Base-by-base conservation (phyloP, 2,329 filamentous ascomycete species). In the Aspergillus sp. region DNA sequence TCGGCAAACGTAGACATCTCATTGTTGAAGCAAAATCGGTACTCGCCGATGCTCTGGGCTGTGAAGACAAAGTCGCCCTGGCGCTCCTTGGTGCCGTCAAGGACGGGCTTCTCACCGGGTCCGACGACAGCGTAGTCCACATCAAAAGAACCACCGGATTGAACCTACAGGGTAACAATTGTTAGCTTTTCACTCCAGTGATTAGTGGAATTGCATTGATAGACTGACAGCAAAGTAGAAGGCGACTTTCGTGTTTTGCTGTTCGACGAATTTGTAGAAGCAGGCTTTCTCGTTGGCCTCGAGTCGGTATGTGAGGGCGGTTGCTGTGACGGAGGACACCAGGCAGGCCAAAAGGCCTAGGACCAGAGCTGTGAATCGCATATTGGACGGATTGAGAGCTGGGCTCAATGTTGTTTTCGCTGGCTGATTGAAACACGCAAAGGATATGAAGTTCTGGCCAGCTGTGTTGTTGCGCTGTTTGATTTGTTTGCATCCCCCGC, bases 41-140 rank as follows among this genome's bases (percentile, higher is more conserved):
- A 97, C 74, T 98, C 94, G 68, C 95, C 95, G 7, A 85, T 74
- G 56, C 92, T 87, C 72, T 92, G 92, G 50, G 93, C 95, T 0
- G 93, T 97, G 79, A 99, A 99, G 65, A 99, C 95, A 74, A 96
- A 98, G 80, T 99, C 95, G 57, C 94, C 95, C 81, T 98, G 94
- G 68, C 94, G 88, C 82, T 92, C 95, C 81, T 97, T 98, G 70
- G 89, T 84, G 64, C 93, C 95, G 63, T 93, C 88, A 72, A 98
- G 81, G 64, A 99, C 89, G 64, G 92, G 79, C 79, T 91, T 93
- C 73, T 90, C 88, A 68, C 86, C 87, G 30, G 96, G 95, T 22
- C 92, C 93, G 54, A 88, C 86, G 59, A 99, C 94, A 62, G 87
- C 81, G 82, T 97, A 99, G 78, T 98, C 93, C 79, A 99, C 86